These are phyloP conservation scores for Aspergillus sp. DNA, from an alignment of 2,329 filamentous ascomycete species.

Conservation along the genomic window DNA sequence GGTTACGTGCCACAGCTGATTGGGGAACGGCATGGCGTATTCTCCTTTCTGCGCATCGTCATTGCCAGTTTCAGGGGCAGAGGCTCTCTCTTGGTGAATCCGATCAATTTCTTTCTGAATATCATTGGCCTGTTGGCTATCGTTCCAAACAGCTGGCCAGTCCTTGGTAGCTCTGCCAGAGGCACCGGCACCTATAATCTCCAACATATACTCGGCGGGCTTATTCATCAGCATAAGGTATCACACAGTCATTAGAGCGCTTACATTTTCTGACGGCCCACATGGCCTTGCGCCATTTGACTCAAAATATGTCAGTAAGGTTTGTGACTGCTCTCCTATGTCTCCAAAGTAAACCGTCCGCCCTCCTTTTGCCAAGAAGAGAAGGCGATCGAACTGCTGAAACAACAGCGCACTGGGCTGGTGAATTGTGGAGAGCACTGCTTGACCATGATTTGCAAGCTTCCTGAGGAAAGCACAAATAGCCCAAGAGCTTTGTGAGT, in stretches of 20 bases:
- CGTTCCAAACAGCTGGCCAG: slow-evolving; percentile 64
- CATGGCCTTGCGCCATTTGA: slow-evolving; percentile 62
- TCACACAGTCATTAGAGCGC: background rate
- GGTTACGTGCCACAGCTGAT: slow-evolving; percentile 67
- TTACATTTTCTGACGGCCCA: slow-evolving; percentile 59
- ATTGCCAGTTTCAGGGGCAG: slow-evolving; percentile 34
- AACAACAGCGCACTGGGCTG: slow-evolving; percentile 93
- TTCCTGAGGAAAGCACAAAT: slow-evolving; percentile 86
- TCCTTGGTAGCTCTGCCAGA: slow-evolving; percentile 67
- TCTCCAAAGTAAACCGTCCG: slow-evolving; percentile 68
- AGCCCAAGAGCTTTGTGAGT: slow-evolving; percentile 86
- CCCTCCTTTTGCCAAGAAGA: slow-evolving; percentile 65
- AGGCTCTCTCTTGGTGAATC: slow-evolving; percentile 54
- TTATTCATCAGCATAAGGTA: slow-evolving; percentile 21
- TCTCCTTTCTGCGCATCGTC: slow-evolving; percentile 63
- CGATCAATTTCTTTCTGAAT: slow-evolving; percentile 61
- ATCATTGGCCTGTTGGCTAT: slow-evolving; percentile 55
- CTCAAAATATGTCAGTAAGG: slow-evolving; percentile 64
- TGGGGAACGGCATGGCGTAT: slow-evolving; percentile 71
- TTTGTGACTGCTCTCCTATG: slow-evolving; percentile 60
- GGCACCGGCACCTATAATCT: slow-evolving; percentile 58
- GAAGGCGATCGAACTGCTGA: slow-evolving; percentile 70
- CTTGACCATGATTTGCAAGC: slow-evolving; percentile 80
- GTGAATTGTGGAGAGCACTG: slow-evolving; percentile 89
- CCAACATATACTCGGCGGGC: slow-evolving; percentile 73